Evolutionary conservation across 2,329 filamentous ascomycete species (phyloP).

Genomic region (Clonostachys rosea): DNA sequence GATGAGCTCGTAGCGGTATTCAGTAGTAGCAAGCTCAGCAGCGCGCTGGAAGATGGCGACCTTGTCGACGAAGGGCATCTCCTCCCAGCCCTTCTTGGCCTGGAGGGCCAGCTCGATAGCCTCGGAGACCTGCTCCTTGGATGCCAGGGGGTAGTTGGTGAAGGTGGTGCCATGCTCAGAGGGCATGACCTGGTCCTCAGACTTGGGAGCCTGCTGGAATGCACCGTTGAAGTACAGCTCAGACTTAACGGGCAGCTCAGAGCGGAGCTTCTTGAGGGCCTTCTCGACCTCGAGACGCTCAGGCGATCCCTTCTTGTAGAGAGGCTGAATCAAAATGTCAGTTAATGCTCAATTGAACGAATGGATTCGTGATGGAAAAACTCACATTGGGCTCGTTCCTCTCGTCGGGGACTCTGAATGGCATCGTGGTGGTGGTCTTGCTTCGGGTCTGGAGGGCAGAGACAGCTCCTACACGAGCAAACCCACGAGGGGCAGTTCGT

Average conservation of each 20-base stretch:
- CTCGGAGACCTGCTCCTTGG: constrained; percentile 1
- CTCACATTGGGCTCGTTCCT: constrained; percentile 25
- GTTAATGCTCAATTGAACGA: too few species aligned
- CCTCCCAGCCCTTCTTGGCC: constrained; percentile 22
- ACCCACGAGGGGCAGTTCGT: too few species aligned
- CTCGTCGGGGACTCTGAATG: constrained; percentile 20
- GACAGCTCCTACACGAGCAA: too few species aligned
- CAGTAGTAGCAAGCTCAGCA: constrained; percentile 18
- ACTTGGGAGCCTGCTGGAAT: constrained; percentile 14
- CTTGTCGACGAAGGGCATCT: constrained; percentile 23
- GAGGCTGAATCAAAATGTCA: constrained; percentile 10
- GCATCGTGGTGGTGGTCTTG: constrained; percentile 13
- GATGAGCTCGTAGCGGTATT: constrained; percentile 21
- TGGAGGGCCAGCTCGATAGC: constrained; percentile 19
- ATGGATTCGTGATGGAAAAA: neutral
- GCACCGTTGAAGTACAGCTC: constrained; percentile 22
- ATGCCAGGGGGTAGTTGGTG: constrained; percentile 12
- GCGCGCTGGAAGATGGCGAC: constrained; percentile 27
- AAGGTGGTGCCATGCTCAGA: constrained; percentile 24
- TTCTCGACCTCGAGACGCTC: constrained; percentile 20
- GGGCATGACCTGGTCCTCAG: constrained; percentile 22
- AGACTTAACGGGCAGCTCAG: constrained; percentile 21
- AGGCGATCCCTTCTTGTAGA: constrained; percentile 18
- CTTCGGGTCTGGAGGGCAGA: too few species aligned
- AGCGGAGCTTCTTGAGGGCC: constrained; percentile 18